Evolutionary conservation across 1,284 basidiomycete species (phyloP), one percentile per base, ranked within the genome.

Genomic region (Leccinum proximum): DNA sequence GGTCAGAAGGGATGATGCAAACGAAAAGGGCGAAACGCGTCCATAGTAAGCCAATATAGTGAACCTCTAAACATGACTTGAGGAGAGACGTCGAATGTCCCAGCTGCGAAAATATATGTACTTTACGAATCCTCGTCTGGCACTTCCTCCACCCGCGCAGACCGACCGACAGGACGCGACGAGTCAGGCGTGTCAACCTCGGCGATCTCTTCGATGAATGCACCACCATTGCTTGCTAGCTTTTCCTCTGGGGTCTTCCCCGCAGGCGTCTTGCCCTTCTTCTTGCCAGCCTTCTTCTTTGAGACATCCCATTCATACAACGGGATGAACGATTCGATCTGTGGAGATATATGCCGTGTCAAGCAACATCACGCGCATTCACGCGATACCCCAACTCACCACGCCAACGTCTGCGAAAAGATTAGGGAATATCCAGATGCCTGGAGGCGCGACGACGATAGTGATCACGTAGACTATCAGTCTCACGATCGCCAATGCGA

Each of bases 361-460:
- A n/a, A n/a, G n/a, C n/a, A n/a, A n/a, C n/a, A n/a, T n/a, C n/a
- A n/a, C n/a, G n/a, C n/a, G n/a, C n/a, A n/a, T n/a, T n/a, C n/a
- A n/a, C n/a, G n/a, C n/a, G n/a, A n/a, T n/a, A n/a, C n/a, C n/a
- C n/a, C n/a, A n/a, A n/a, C n/a, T 80, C 74, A 98, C 97, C 76
- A 99, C 97, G 76, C 97, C 97, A 64, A 99, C 97, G 75, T 99
- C 97, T 40, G 97, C 97, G 72, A 99, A 99, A 58, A 99, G 81
- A 75, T 98, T 94, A 0, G 97, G 97, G 84, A 98, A 99, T 81
- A 99, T 92, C 97, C 97, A 99, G 66, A 99, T 97, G 42, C 97
- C 97, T 16, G 95, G 95, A 65, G 89, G 87, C 37, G 87, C 88
- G 59, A 88, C 87, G 69, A 99, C 79, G 70, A 96, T 78, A n/a